These are phyloP conservation scores for Boechera stricta DNA, from an alignment of 345 rosid genomes.

Conservation along the genomic window DNA sequence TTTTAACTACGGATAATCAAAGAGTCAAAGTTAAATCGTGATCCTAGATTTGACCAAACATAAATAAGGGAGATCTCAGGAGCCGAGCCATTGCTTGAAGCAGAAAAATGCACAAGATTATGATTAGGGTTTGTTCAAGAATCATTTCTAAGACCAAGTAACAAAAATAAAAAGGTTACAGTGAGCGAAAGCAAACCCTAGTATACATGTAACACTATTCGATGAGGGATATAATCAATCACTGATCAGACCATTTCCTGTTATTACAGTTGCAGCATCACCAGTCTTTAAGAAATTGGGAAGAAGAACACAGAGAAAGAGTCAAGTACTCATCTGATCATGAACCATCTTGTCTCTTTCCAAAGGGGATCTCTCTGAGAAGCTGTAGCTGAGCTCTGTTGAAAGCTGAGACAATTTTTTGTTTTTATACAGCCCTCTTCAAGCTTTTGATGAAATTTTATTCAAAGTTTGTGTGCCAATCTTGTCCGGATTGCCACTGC, in stretches of 20 bases:
- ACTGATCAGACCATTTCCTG: constrained; percentile 31
- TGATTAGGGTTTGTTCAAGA: constrained; percentile 34
- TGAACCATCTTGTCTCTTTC: constrained; percentile 31
- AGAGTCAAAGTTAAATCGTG: background rate
- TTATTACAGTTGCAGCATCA: constrained; percentile 38
- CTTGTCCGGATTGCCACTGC: constrained; percentile 72
- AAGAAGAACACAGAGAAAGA: constrained; percentile 33
- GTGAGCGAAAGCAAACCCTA: constrained; percentile 36
- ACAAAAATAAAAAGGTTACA: constrained; percentile 14
- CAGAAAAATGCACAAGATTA: background rate
- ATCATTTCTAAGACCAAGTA: background rate
- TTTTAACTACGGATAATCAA: background rate
- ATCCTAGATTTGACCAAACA: background rate
- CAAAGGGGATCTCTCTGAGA: constrained; percentile 17
- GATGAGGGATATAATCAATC: constrained; percentile 7
- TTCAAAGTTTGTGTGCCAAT: constrained; percentile 45
- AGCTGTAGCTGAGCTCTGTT: constrained; percentile 34
- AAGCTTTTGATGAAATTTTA: constrained; percentile 11
- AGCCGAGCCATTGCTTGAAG: constrained; percentile 22
- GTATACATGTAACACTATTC: constrained; percentile 9
- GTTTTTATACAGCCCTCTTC: constrained; percentile 12
- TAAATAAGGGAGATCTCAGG: background rate
- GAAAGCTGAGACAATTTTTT: constrained; percentile 22
- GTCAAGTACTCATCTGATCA: constrained; percentile 16
- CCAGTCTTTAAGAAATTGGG: constrained; percentile 25